These are phyloP conservation scores for Arachis hypogaea DNA, from an alignment of 306 rosid genomes.

Conservation along the genomic window DNA sequence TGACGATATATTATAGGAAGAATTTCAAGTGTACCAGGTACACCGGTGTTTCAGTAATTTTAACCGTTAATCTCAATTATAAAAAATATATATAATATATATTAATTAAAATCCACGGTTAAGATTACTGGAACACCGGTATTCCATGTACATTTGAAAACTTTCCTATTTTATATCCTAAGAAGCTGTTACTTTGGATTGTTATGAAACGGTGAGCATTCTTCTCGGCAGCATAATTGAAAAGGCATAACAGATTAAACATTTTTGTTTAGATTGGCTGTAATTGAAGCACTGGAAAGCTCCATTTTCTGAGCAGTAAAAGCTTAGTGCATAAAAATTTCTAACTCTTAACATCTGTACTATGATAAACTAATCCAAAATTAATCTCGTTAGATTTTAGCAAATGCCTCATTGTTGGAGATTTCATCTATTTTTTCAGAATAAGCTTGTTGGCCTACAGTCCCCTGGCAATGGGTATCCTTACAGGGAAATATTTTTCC, in stretches of 20 bases:
- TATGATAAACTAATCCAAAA: constrained; percentile 3
- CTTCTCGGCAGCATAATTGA: constrained; percentile 18
- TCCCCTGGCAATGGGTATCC: constrained; percentile 97
- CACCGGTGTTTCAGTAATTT: too few relatives aligned
- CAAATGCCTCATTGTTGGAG: constrained; percentile 24
- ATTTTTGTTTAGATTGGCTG: constrained; percentile 5
- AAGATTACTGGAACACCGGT: too few relatives aligned
- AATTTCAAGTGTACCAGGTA: too few relatives aligned
- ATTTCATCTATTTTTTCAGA: constrained; percentile 52
- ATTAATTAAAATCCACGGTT: too few relatives aligned
- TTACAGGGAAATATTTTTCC: constrained; percentile 82
- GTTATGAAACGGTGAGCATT: background rate
- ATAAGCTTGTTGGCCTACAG: constrained; percentile 86
- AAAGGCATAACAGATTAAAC: constrained; percentile 11
- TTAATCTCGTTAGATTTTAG: constrained; percentile 9
- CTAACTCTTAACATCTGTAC: constrained; percentile 1
- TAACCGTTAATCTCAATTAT: too few relatives aligned
- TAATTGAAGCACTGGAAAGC: constrained; percentile 19
- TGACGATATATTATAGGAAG: too few relatives aligned
- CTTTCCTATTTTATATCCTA: background rate
- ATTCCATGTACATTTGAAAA: too few relatives aligned
- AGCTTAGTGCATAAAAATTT: constrained; percentile 12
- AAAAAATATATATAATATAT: too few relatives aligned
- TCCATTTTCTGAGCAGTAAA: constrained; percentile 18
- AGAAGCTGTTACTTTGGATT: background rate